Conservation (phyloP, 2,329 filamentous ascomycete genomes). For the Lachnellula hyalina region DNA sequence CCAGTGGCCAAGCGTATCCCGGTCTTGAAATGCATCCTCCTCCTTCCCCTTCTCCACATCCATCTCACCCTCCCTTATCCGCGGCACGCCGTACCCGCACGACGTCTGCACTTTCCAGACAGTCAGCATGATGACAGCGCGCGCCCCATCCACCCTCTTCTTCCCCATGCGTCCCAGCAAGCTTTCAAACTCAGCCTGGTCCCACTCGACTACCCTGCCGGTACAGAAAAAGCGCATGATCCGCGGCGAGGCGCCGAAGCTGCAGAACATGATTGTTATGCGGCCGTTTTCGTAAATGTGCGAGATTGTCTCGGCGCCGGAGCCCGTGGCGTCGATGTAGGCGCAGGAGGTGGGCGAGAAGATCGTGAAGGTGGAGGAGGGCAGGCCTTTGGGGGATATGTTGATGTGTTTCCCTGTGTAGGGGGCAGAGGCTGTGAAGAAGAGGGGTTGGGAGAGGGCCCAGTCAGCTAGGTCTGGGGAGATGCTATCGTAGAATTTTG, state of each 20-base stretch:
- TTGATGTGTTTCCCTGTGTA: slow-evolving; percentile 66
- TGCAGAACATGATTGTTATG: slow-evolving; percentile 69
- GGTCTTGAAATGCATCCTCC: slow-evolving; percentile 45
- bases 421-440: slow-evolving; percentile 71
- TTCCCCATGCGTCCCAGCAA: slow-evolving; percentile 42
- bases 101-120: slow-evolving; percentile 62
- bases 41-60: slow-evolving; percentile 7
- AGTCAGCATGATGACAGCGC: slow-evolving; percentile 56
- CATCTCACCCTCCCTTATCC: slow-evolving; percentile 14
- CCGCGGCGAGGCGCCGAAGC: slow-evolving; percentile 52
- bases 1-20: slow-evolving; percentile 51
- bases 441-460: slow-evolving; percentile 63
- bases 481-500: slow-evolving; percentile 53
- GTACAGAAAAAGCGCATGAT: slow-evolving; percentile 62
- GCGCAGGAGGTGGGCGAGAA: slow-evolving; percentile 51
- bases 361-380: slow-evolving; percentile 56
- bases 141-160: slow-evolving; percentile 41
- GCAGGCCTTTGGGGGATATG: slow-evolving; percentile 70
- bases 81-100: slow-evolving; percentile 60
- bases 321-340: slow-evolving; percentile 71
- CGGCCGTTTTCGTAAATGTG: slow-evolving; percentile 74
- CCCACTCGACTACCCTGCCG: slow-evolving; percentile 55
- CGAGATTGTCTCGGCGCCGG: slow-evolving; percentile 69
- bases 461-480: slow-evolving; percentile 52
- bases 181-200: slow-evolving; percentile 42